These are phyloP conservation scores for Ceratobasidium sp. DNA, from an alignment of 1,284 basidiomycete genomes.

Conservation along the genomic window DNA sequence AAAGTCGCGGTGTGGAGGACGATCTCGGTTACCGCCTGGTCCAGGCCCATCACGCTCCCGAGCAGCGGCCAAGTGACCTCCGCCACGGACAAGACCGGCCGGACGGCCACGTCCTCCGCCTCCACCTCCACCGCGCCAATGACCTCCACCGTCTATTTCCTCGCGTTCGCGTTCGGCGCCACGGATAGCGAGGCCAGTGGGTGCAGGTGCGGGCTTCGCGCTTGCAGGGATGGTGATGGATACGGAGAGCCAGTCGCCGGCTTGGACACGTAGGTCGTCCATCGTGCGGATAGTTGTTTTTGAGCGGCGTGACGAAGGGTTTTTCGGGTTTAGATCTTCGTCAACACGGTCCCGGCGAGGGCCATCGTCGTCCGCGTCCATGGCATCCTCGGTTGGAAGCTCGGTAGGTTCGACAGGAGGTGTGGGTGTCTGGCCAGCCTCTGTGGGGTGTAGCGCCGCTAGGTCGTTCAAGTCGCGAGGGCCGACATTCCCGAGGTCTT, in stretches of 20 bases:
- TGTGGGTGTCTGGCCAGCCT: slow-evolving; percentile 4
- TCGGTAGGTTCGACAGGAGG: slow-evolving; percentile 21
- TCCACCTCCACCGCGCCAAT: slow-evolving; percentile 40
- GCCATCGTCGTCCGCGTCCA: slow-evolving; percentile 44
- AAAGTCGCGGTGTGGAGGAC: neutral
- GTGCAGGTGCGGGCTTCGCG: slow-evolving; percentile 26
- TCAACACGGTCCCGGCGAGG: slow-evolving; percentile 47
- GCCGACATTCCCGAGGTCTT: slow-evolving; percentile 78
- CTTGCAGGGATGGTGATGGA: slow-evolving; percentile 65
- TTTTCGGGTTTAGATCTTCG: slow-evolving; percentile 57
- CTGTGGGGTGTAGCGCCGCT: slow-evolving; percentile 60
- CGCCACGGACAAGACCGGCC: slow-evolving; percentile 28
- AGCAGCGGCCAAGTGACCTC: slow-evolving; percentile 21
- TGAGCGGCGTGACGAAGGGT: neutral
- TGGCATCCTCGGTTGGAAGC: slow-evolving; percentile 61
- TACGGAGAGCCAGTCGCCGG: slow-evolving; percentile 76
- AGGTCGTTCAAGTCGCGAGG: slow-evolving; percentile 81
- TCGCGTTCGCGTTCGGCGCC: slow-evolving; percentile 26
- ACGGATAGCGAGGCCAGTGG: slow-evolving; percentile 8
- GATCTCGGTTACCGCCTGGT: neutral
- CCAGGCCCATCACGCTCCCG: slow-evolving; percentile 21
- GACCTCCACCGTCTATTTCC: slow-evolving; percentile 32
- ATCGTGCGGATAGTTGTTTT: slow-evolving; percentile 57
- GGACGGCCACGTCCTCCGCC: slow-evolving; percentile 35
- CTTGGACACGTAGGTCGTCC: slow-evolving; percentile 76